Evolutionary conservation across 805 yeast species (phyloP), one percentile per base, ranked within the genome.

Genomic region (Ogataea populi-albae): DNA sequence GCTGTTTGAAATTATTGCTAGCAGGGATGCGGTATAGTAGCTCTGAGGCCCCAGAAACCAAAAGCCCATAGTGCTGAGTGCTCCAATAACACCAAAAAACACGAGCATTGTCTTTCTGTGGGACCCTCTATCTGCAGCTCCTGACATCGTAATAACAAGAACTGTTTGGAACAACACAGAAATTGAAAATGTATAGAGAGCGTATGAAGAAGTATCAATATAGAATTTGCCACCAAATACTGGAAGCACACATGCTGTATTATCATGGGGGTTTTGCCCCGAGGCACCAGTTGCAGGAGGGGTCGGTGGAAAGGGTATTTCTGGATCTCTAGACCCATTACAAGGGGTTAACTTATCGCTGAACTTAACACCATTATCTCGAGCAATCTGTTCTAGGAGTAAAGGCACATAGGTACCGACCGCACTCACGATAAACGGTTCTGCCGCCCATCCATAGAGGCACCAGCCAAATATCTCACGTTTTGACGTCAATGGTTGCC

Each of bases 401-500:
- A 85, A 59, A 0, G 93, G 93, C 5, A 84, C 81, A 54, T 81
- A 85, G 0, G 91, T 82, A 0, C 89, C 81, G 5, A 85, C 81
- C 2, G 83, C 88, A 25, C 86, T 77, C 6, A 84, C 93, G 4
- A 82, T 71, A 52, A 83, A 85, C 0, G 93, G 93, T 55, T 84
- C 94, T 15, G 85, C 76, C 1, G 89, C 88, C 72, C 84, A 79
- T 2, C 81, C 66, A 45, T 77, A 80, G 5, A 79, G 62, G 52
- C 78, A 77, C 89, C 89, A 76, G 4, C 89, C 91, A 23, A 66
- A 46, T 2, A 80, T 65, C 44, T 75, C 79, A 23, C 59, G 49
- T 19, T 56, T 50, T 4, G 70, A 58, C 0, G 75, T 66, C 3
- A 21, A 23, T 9, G 52, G 49, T 26, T 47, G 50, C 14, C 27